Evolutionary conservation across 2,329 filamentous ascomycete genomes (phyloP), one percentile per base, ranked within the genome.

Genomic region (Aphanoascus verrucosus): DNA sequence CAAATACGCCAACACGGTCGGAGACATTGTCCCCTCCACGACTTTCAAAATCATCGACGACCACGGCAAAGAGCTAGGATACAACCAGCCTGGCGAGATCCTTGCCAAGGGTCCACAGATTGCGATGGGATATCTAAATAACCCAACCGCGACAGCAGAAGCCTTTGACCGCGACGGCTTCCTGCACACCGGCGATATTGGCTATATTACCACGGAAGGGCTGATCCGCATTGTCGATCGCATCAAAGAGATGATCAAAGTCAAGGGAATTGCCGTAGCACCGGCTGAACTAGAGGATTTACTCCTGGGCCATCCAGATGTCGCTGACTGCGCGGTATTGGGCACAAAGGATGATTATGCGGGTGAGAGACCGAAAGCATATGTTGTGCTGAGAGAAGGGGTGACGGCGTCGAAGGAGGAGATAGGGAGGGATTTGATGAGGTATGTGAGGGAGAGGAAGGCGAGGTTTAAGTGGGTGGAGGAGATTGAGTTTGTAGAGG

Each of bases 401-500:
- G 19, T 50, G 14, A 42, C 11, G 19, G 19, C 23, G 9, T 52
- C 60, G 14, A n/a, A n/a, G n/a, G 38, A 50, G 34, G 48, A 31
- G 20, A 57, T 69, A 6, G 73, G 73, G 1, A 63, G 63, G 46
- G 75, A 77, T 47, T 75, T 87, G 42, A 68, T 75, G 45, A 74
- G 77, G 58, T 81, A 82, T 64, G 81, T 88, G 2, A 74, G 79
- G 63, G 75, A 80, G 47, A 82, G 80, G 67, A 84, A 87, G 65
- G 81, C 84, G 1, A 73, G 78, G 19, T 63, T 68, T 43, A 71
- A 70, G 55, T 50, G 48, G 48, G 37, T 50, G 3, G 48, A 17
- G 37, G 68, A 68, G 57, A 60, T 70, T 14, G 67, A 69, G 49
- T 65, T 70, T 47, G 56, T 69, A 9, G 56, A 65, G 8, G 74